These are phyloP conservation scores for Dictyostelium capitatum DNA, from an alignment of 78 protist genomes.

Conservation along the genomic window DNA sequence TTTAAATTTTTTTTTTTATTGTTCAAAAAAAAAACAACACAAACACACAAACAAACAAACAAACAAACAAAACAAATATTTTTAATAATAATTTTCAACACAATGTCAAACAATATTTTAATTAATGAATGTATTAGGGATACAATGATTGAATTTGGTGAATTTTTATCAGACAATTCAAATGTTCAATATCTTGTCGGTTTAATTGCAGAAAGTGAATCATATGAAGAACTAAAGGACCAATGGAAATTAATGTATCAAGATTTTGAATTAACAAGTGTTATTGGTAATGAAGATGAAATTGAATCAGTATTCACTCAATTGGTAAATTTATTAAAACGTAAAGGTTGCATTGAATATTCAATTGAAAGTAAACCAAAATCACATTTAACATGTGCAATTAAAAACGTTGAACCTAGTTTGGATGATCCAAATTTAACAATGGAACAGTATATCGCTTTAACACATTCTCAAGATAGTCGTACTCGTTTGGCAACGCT, in stretches of 20 bases:
- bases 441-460: slow-evolving; percentile 26
- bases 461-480: slow-evolving; percentile 13
- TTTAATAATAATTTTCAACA: neutral
- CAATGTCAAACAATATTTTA: neutral
- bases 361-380: neutral
- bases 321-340: neutral
- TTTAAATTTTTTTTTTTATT: neutral
- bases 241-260: neutral
- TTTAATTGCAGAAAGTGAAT: slow-evolving; percentile 47
- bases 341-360: slow-evolving; percentile 34
- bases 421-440: slow-evolving; percentile 73
- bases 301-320: neutral
- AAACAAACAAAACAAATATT: neutral
- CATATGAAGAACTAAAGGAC: slow-evolving; percentile 37
- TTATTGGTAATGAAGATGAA: neutral
- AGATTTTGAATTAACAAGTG: slow-evolving; percentile 11
- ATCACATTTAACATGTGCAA: slow-evolving; percentile 43
- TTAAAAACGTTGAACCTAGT: neutral
- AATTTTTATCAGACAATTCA: slow-evolving; percentile 27
- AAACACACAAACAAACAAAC: neutral
- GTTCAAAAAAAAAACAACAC: neutral
- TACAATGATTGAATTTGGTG: slow-evolving; percentile 12
- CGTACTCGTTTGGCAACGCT: neutral
- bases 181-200: slow-evolving; percentile 23
- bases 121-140: slow-evolving; percentile 37